Evolutionary conservation across 2,329 filamentous ascomycete species (phyloP), one percentile per base, ranked within the genome.

Genomic region (Cytospora schulzeri): DNA sequence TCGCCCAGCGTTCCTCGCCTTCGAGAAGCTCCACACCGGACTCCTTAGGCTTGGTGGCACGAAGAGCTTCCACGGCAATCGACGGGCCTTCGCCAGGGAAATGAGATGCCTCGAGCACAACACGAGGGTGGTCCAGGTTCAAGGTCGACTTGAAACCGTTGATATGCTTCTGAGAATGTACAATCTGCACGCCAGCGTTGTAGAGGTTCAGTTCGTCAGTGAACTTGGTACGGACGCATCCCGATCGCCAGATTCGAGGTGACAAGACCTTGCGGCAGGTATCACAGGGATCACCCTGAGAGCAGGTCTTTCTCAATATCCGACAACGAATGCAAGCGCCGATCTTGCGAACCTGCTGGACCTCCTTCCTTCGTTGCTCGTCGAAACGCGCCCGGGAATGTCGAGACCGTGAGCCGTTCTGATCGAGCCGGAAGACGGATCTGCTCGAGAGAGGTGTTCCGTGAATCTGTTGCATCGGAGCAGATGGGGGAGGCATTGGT

Each of bases 271-370:
- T 88, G 66, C 82, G 81, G 67, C 87, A 90, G 1, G 86, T 86
- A 60, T 85, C 82, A 68, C 87, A 90, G 0, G 87, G 86, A 8
- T 81, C 84, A 35, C 85, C 87, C 65, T 81, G 83, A n/a, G 85
- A 87, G 70, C 87, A 90, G 1, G 85, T 87, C 75, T 90, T 90
- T 64, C 87, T 82, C 41, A 90, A 75, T 67, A 89, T 88, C 45
- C 86, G 81, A 70, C 87, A 90, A 53, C 87, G 79, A 60, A 89
- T 88, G 69, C 87, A 90, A 15, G 87, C 87, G 7, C 87, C 87
- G 41, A 87, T 82, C 69, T 87, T 86, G 28, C 87, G 83, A 26
- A 89, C 85, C 67, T 86, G 84, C 68, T 88, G 85, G 2, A 90
- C 87, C 70, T 89, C 85, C 71, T 85, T 87, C 26, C 87, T 80